Evolutionary conservation across 176 grass and related monocot genomes (phyloP), one percentile per base, ranked within the genome.

Genomic region (Poa annua): DNA sequence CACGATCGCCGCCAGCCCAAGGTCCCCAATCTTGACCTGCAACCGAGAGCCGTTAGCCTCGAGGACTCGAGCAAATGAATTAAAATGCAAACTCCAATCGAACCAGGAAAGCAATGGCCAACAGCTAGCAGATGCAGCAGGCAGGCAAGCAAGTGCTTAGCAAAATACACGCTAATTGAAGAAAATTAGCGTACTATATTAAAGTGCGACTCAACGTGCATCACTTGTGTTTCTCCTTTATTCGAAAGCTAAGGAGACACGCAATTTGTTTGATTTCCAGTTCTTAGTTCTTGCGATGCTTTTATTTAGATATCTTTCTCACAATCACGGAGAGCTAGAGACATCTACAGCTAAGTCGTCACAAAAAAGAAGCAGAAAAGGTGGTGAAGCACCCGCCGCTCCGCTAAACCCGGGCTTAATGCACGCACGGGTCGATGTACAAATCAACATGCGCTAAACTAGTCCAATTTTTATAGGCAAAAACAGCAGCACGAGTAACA

Each of bases 11-110:
- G 96, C 92, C 66, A 98, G 91, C 81, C 96, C 96, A 5, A 98
- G 86, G 80, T 98, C 96, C 4, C 96, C 96, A 69, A 98, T 96
- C 91, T 98, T 98, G 13, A 98, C 87, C 96, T 98, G 80, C 72
- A 33, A 2, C 26, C 11, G 12, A 6, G 20, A 50, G 55, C 32
- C 55, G 67, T 84, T 45, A 88, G 80, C 32, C n/a, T 44, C 24
- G 29, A 29, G n/a, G n/a, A n/a, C n/a, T 29, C 29, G 17, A 13
- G 12, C 24, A 16, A 38, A 15, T 8, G 11, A 4, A 38, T n/a
- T 3, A 39, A 60, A 39, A 24, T 11, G 8, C 26, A 25, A 32
- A 48, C 48, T 15, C 65, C 41, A 61, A 48, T 54, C 45, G 1
- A 72, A 26, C 15, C 76, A 72, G n/a, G 67, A 82, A 68, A 79